phyloP scores from a whole-genome alignment of 805 yeast genomes.

The Kregervanrija delftensis region DNA sequence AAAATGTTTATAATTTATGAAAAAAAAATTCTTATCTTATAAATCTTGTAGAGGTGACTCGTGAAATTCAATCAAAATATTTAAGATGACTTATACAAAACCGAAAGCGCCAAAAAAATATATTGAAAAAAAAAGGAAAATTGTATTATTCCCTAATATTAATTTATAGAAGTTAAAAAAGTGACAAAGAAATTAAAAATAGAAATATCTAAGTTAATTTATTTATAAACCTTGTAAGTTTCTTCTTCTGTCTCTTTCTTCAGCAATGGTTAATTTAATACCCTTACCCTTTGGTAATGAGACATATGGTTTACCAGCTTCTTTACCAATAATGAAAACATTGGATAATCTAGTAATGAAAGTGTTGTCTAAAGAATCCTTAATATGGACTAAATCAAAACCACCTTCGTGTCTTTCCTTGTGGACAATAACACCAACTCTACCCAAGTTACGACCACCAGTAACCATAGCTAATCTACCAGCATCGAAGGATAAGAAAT shows the following conservation, averaged over 20 bases:
- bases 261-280: slow-evolving; percentile 90
- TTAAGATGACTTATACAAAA: slow-evolving; percentile 1
- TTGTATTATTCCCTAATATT: slow-evolving; percentile 3
- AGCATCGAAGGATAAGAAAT: slow-evolving; percentile 85
- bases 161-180: not conserved
- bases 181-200: slow-evolving; percentile 1
- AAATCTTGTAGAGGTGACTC: too few species aligned
- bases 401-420: slow-evolving; percentile 98
- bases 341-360: slow-evolving; percentile 91
- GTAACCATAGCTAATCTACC: slow-evolving; percentile 90
- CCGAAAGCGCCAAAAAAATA: slow-evolving; percentile 5
- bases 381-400: slow-evolving; percentile 94
- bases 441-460: slow-evolving; percentile 98
- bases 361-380: slow-evolving; percentile 90
- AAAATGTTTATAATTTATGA: too few species aligned
- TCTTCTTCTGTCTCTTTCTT: slow-evolving; percentile 98
- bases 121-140: slow-evolving; percentile 3
- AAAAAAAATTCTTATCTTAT: too few species aligned
- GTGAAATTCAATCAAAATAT: too few species aligned
- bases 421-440: slow-evolving; percentile 94
- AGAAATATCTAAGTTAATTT: slow-evolving; percentile 1
- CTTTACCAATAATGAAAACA: slow-evolving; percentile 87
- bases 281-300: slow-evolving; percentile 99
- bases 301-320: slow-evolving; percentile 89
- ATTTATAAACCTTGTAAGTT: slow-evolving; percentile 59